phyloP scores from a whole-genome alignment of 768 basidiomycete species.

The Mycena venus region DNA sequence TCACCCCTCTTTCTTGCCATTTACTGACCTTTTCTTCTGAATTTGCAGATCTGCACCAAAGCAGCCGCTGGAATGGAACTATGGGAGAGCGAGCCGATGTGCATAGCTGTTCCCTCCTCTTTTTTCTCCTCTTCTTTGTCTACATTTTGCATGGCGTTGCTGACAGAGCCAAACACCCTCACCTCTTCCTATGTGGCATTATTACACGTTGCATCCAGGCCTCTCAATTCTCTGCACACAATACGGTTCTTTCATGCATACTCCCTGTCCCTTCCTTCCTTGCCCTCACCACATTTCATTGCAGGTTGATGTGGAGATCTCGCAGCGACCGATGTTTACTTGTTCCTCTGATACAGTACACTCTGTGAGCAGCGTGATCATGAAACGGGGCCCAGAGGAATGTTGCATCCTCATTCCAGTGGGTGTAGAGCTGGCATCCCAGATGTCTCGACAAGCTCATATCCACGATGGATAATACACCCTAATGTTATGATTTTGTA shows the following conservation, averaged over 20 bases:
- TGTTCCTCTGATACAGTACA: not conserved
- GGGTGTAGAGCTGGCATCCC: not conserved
- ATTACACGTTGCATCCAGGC: not conserved
- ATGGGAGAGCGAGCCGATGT: not conserved
- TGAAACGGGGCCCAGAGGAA: not conserved
- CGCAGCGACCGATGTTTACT: not conserved
- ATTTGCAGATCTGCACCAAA: not conserved
- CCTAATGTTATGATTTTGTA: not conserved
- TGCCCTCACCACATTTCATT: not conserved
- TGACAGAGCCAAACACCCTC: not conserved
- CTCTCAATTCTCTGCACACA: not conserved
- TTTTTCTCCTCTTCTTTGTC: not conserved
- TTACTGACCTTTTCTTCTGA: not conserved
- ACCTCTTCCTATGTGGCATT: not conserved
- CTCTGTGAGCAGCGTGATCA: not conserved
- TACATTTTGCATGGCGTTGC: not conserved
- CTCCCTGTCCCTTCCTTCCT: not conserved
- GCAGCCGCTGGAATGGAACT: not conserved
- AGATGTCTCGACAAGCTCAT: not conserved
- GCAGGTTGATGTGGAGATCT: not conserved
- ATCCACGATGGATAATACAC: not conserved
- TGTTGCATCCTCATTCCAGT: not conserved
- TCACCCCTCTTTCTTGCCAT: not conserved
- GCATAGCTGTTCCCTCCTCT: not conserved
- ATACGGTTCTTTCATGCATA: not conserved